Conservation (phyloP, 2,329 filamentous ascomycete genomes). For the Clarireedia hainanense region DNA sequence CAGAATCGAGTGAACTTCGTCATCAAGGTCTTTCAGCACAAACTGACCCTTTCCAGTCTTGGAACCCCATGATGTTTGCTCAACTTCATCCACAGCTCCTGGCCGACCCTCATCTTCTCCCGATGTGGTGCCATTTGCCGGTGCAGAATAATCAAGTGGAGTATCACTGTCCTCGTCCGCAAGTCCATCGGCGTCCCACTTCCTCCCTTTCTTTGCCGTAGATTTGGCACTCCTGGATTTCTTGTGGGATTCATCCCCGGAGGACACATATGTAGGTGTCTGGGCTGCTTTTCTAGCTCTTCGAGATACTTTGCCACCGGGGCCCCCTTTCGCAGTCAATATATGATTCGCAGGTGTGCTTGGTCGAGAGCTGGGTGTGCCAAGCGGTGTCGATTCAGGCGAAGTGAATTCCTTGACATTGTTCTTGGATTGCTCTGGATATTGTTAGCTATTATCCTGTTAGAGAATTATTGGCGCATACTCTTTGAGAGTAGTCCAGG, state of each 20-base stretch:
- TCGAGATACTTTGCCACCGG: slow-evolving; percentile 69
- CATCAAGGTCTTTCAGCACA: slow-evolving; percentile 83
- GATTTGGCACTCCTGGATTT: slow-evolving; percentile 50
- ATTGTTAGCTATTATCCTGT: background rate
- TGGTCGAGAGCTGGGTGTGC: slow-evolving; percentile 72
- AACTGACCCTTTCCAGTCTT: slow-evolving; percentile 86
- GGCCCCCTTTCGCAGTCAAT: slow-evolving; percentile 65
- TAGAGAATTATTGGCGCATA: slow-evolving; percentile 4
- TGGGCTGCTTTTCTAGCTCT: slow-evolving; percentile 68
- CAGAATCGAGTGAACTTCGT: slow-evolving; percentile 87
- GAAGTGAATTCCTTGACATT: slow-evolving; percentile 26
- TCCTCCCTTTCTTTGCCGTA: slow-evolving; percentile 72
- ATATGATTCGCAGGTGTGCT: slow-evolving; percentile 65
- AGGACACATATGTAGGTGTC: slow-evolving; percentile 55
- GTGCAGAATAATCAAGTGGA: slow-evolving; percentile 82
- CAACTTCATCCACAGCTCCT: slow-evolving; percentile 63
- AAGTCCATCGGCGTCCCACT: slow-evolving; percentile 85
- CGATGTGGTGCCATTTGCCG: slow-evolving; percentile 43
- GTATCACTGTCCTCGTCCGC: slow-evolving; percentile 72
- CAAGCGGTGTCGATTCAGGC: slow-evolving; percentile 57
- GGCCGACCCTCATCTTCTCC: slow-evolving; percentile 47
- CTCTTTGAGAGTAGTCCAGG: slow-evolving; percentile 27
- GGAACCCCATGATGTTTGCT: slow-evolving; percentile 75
- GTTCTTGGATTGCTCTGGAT: slow-evolving; percentile 23
- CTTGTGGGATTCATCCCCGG: slow-evolving; percentile 68